phyloP scores from a whole-genome alignment of 2,329 filamentous ascomycete species.

The Celoporthe dispersa region DNA sequence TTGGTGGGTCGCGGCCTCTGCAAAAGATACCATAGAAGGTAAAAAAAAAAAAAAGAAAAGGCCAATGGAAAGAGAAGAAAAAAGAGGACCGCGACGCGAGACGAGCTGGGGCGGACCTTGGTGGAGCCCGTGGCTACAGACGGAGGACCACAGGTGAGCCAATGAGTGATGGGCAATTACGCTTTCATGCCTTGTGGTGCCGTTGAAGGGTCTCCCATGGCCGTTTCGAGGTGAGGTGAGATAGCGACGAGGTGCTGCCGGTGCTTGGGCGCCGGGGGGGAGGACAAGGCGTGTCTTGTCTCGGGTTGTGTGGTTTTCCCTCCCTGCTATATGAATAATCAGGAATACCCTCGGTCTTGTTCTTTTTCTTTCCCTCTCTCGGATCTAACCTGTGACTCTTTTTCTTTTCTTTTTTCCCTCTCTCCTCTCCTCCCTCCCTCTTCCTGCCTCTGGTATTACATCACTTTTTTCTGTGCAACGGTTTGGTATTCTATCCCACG shows the following conservation, averaged over 20 bases:
- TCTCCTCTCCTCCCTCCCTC: background rate
- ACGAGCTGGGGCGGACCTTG: background rate
- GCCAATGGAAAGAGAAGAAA: background rate
- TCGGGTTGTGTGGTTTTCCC: background rate
- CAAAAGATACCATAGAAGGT: background rate
- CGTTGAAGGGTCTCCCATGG: background rate
- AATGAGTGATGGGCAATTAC: constrained; percentile 26
- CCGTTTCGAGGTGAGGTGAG: constrained; percentile 5
- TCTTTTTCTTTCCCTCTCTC: constrained; percentile 13
- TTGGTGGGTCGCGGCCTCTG: background rate
- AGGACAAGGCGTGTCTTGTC: constrained; percentile 14
- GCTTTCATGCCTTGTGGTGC: constrained; percentile 3
- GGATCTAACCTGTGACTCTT: constrained; percentile 38
- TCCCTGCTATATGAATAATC: constrained; percentile 23
- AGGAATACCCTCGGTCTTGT: constrained; percentile 22
- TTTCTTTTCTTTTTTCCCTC: background rate
- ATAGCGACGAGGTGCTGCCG: constrained; percentile 7
- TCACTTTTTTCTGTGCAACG: background rate
- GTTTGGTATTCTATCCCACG: background rate
- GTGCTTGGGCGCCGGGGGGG: background rate
- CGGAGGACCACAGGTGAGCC: background rate
- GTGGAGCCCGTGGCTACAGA: constrained; percentile 16
- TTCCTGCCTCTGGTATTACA: background rate
- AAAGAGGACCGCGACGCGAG: constrained; percentile 2
- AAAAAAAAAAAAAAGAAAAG: too few relatives aligned